Percentiles rank a stretch among this genome's conserved stretches.
Evolutionary conservation across 2,329 filamentous ascomycete species (phyloP).

Genomic region (Calonectria pseudoreteaudii): DNA sequence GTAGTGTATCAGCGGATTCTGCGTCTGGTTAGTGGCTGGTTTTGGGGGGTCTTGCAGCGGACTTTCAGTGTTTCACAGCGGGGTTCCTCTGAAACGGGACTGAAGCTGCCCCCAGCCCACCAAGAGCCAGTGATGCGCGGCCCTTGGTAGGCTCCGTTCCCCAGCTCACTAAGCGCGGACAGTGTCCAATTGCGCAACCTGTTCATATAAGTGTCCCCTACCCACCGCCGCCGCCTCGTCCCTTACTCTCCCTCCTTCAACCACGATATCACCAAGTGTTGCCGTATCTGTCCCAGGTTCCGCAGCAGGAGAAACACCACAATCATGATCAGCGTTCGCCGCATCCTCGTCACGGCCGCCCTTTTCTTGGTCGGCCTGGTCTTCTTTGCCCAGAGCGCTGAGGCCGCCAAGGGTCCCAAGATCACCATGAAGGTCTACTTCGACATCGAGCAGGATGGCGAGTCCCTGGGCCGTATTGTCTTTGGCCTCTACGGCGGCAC

Average conservation of each 20-base stretch:
- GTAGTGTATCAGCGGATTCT: background rate
- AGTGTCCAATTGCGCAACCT: constrained; percentile 37
- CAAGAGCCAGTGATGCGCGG: background rate
- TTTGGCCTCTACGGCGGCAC: constrained; percentile 91
- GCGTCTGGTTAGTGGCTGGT: background rate
- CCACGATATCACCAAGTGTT: constrained; percentile 30
- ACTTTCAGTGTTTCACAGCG: constrained; percentile 16
- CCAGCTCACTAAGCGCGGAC: constrained; percentile 28
- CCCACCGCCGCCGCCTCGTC: constrained; percentile 29
- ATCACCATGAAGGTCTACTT: constrained; percentile 97
- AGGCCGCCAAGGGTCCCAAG: constrained; percentile 88
- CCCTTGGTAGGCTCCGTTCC: constrained; percentile 9
- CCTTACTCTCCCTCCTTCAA: constrained; percentile 19
- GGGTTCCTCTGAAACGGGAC: constrained; percentile 38
- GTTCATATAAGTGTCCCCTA: constrained; percentile 43
- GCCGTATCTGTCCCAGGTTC: constrained; percentile 20
- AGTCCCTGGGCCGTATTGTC: constrained; percentile 79
- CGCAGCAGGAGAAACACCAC: constrained; percentile 32
- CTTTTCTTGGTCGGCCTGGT: constrained; percentile 81
- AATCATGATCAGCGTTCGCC: constrained; percentile 81
- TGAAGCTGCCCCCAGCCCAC: constrained; percentile 34
- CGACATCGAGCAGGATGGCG: constrained; percentile 82
- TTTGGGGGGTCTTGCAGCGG: constrained; percentile 9
- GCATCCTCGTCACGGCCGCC: constrained; percentile 78
- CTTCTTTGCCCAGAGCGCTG: constrained; percentile 79